Conservation (phyloP, 2,329 filamentous ascomycete species). For the Fusarium bactridioides region DNA sequence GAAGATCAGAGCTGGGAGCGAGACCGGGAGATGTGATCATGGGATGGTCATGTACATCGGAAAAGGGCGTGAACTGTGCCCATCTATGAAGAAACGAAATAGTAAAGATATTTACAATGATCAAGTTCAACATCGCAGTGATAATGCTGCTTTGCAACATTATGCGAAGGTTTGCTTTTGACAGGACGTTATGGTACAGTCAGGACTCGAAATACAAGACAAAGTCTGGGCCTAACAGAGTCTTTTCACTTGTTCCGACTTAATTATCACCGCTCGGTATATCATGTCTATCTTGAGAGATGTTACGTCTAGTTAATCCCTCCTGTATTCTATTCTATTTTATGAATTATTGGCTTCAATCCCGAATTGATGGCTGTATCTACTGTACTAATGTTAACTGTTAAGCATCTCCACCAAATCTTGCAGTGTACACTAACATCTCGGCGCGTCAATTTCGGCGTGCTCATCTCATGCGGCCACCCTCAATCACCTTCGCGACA, state of each 20-base stretch:
- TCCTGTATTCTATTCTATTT: neutral
- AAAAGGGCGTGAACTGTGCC: neutral
- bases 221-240: neutral
- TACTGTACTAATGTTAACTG: neutral
- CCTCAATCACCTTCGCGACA: neutral
- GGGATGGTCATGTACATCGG: neutral
- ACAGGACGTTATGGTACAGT: neutral
- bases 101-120: neutral
- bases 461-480: neutral
- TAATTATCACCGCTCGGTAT: neutral
- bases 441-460: neutral
- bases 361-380: neutral
- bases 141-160: rapidly evolving
- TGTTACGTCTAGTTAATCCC: neutral
- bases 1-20: neutral
- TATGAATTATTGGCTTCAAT: neutral
- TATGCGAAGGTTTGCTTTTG: rapidly evolving
- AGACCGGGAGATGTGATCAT: neutral
- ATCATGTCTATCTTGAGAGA: neutral
- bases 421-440: neutral
- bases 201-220: neutral
- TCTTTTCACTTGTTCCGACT: neutral
- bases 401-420: slow-evolving; percentile 7
- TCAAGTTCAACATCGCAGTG: neutral
- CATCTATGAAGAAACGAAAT: neutral